Base-by-base conservation (phyloP, 257 asterid genomes). In the Fraxinus cuspidata region DNA sequence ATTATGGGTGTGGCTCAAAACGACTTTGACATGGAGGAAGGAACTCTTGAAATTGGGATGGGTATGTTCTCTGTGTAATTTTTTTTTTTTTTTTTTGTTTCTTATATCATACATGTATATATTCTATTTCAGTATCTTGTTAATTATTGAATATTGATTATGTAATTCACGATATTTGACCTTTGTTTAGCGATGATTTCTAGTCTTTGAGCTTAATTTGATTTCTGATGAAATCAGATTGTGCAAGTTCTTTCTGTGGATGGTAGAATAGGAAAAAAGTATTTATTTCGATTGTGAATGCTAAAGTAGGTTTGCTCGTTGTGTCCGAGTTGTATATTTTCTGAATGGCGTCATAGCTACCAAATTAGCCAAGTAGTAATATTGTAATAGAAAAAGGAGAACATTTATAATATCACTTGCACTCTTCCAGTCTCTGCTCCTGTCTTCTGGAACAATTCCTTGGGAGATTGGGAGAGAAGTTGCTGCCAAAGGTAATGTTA, bases 1-100 rank as follows among this genome's bases (percentile, higher is more conserved):
- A 76, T 7, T 21, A 81, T 81, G 84, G 69, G 72, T 49, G 78
- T 74, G 18, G 70, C 69, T 25, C 68, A 63, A 64, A 81, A 81
- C 74, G 68, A 35, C 47, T 5, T 75, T 47, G 84, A 81, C 68
- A 81, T 81, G 78, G 84, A 81, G 64, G 84, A 71, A 73, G 84
- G 84, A 81, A 81, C 77, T 60, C 84, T 81, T 68, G 84, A 81
- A 58, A 74, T 81, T 81, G 84, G 84, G 72, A 81, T 81, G 84
- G 84, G 84, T 77, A 31, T 42, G 80, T 70, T 40, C 34, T 10
- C 68, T 8, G 5, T 10, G 31, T 63, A 23, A 63, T 25, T 9
- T 19, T 56, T 51, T 0, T 9, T 37, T 25, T 9, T 19, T 56
- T 51, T 0, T 9, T 37, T 37, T 9, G 3, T 40, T 40, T 56